Conservation (phyloP, 1,284 basidiomycete genomes). For the Peniophora sp. region DNA sequence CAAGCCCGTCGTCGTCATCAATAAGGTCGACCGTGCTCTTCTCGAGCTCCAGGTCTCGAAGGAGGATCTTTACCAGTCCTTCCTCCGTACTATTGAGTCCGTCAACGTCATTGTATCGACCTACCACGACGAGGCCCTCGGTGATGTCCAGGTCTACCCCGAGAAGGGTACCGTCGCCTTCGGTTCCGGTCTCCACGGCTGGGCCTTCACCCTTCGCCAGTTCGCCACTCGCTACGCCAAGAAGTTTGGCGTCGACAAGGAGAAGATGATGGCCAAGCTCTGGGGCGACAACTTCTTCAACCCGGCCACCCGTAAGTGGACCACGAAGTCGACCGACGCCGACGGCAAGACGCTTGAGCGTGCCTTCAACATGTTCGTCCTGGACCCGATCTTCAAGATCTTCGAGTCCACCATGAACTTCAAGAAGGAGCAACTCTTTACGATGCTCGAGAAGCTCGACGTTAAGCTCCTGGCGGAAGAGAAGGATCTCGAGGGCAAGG, state of each 20-base stretch:
- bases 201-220: slow-evolving; percentile 98
- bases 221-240: slow-evolving; percentile 95
- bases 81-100: slow-evolving; percentile 95
- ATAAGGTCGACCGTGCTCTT: slow-evolving; percentile 99
- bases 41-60: slow-evolving; percentile 98
- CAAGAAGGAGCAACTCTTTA: slow-evolving; percentile 87
- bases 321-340: slow-evolving; percentile 68
- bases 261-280: slow-evolving; percentile 96
- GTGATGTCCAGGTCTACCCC: slow-evolving; percentile 99
- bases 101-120: slow-evolving; percentile 99
- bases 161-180: slow-evolving; percentile 99
- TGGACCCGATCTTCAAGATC: slow-evolving; percentile 98
- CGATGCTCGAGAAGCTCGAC: slow-evolving; percentile 96
- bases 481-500: slow-evolving; percentile 94
- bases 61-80: slow-evolving; percentile 97
- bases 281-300: slow-evolving; percentile 99
- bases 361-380: slow-evolving; percentile 93
- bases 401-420: slow-evolving; percentile 99
- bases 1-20: slow-evolving; percentile 99
- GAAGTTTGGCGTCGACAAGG: slow-evolving; percentile 99
- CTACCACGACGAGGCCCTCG: slow-evolving; percentile 91
- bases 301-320: slow-evolving; percentile 96
- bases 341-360: slow-evolving; percentile 90
- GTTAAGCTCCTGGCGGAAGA: slow-evolving; percentile 88
- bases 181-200: slow-evolving; percentile 98